phyloP scores from a whole-genome alignment of 164 flowering plant genomes.

The Echeveria elegans region DNA sequence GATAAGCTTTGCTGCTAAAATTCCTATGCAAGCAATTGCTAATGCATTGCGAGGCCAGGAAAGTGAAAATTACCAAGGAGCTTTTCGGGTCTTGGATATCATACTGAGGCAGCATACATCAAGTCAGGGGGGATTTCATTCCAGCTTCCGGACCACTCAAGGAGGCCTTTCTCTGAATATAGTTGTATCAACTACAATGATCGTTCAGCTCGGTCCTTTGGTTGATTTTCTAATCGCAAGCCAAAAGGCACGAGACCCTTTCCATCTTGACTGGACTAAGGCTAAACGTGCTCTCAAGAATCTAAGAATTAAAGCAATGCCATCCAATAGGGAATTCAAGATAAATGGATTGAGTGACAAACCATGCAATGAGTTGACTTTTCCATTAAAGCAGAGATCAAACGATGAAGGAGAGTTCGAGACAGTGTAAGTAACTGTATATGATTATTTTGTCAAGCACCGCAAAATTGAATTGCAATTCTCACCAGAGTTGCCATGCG shows the following conservation, averaged over 20 bases:
- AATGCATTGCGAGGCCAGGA: slow-evolving; percentile 80
- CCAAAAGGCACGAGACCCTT: slow-evolving; percentile 59
- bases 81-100: slow-evolving; percentile 75
- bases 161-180: slow-evolving; percentile 20
- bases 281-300: slow-evolving; percentile 66
- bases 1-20: slow-evolving; percentile 82
- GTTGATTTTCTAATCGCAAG: slow-evolving; percentile 69
- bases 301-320: slow-evolving; percentile 47
- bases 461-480: slow-evolving; percentile 26
- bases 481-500: slow-evolving; percentile 47
- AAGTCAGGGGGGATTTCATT: slow-evolving; percentile 23
- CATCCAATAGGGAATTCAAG: slow-evolving; percentile 58
- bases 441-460: slow-evolving; percentile 48
- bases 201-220: slow-evolving; percentile 77
- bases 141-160: slow-evolving; percentile 19
- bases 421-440: slow-evolving; percentile 40
- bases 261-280: slow-evolving; percentile 70
- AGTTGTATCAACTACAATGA: slow-evolving; percentile 96
- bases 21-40: slow-evolving; percentile 73
- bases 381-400: slow-evolving; percentile 14
- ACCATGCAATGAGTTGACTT: slow-evolving; percentile 46
- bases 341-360: slow-evolving; percentile 76
- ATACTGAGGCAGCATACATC: slow-evolving; percentile 89
- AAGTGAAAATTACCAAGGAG: slow-evolving; percentile 76
- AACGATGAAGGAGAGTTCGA: slow-evolving; percentile 13